A percentile compares a stretch with the other conserved stretches of the same genome.
Evolutionary conservation across 257 asterid genomes (phyloP).

Genomic region (Solanum sejunctum): DNA sequence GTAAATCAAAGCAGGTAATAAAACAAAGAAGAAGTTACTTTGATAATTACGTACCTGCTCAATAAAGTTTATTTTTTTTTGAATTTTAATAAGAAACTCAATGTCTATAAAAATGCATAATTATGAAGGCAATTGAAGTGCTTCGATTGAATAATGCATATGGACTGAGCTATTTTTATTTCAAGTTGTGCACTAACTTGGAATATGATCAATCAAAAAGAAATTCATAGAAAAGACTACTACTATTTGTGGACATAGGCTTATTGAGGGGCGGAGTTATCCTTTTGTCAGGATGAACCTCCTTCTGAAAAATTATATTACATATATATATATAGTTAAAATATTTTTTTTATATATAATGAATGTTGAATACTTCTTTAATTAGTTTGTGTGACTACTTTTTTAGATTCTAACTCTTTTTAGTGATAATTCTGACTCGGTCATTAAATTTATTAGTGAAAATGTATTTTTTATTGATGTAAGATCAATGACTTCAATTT

Average conservation of each 20-base stretch:
- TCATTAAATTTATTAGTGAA: neutral
- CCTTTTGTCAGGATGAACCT: too few relatives aligned
- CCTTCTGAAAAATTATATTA: too few relatives aligned
- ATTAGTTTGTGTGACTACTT: accelerated
- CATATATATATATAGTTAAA: too few relatives aligned
- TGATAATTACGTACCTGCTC: neutral
- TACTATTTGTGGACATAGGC: too few relatives aligned
- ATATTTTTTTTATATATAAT: too few relatives aligned
- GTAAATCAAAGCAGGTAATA: too few relatives aligned
- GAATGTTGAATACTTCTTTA: too few relatives aligned
- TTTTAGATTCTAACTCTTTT: too few relatives aligned
- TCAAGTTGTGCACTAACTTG: neutral
- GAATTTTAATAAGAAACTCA: neutral
- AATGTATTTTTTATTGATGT: neutral
- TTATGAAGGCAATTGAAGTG: neutral
- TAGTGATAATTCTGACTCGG: too few relatives aligned
- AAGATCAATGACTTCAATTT: neutral
- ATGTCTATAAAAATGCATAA: neutral
- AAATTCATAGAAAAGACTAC: neutral
- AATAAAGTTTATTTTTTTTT: neutral
- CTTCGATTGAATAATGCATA: neutral
- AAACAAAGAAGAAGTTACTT: neutral
- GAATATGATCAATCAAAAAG: neutral
- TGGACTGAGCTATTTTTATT: neutral
- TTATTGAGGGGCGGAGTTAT: too few relatives aligned